Base-by-base conservation (phyloP, 2,329 filamentous ascomycete genomes). In the Trichophyton schoenleinii region DNA sequence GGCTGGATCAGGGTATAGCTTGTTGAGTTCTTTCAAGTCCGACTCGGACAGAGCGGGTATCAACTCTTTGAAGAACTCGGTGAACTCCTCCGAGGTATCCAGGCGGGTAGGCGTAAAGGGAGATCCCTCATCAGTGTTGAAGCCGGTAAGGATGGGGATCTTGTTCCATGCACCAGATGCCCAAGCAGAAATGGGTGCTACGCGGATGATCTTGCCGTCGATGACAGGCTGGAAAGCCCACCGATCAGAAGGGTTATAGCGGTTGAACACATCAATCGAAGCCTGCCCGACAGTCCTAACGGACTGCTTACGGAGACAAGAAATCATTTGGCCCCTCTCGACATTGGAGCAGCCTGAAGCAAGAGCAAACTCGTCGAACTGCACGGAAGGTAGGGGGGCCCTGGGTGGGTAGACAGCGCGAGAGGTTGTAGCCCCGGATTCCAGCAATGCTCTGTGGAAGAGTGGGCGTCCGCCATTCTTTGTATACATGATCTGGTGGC, bases 211-310 rank as follows among this genome's bases (percentile, higher is more conserved):
- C 11, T 81, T 79, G 3, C 80, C 80, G 67, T 87, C 85, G 61
- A 89, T 81, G 41, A 85, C 82, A 6, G 86, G 86, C 67, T 88
- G 87, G 73, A 88, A 89, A 0, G 87, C 77, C 78, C 78, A 80
- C 31, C 75, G 70, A 0, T 79, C 68, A 7, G 75, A 77, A 0
- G 76, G 73, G 41, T 78, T 78, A 63, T 78, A 79, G 46, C 71
- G 71, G 60, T 77, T 72, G 59, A 79, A 80, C 0, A 79, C 71
- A 1, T 66, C 68, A 8, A 70, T 73, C 48, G 77, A 76, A 3
- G 77, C 77, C 7, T 70, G 66, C 5, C 70, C 72, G 11, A 80
- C 68, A 0, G 61, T 65, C 0, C 70, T 64, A 7, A 70, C 70
- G 0, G 76, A 70, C 3, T 76, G 67, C 1, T 70, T 67, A n/a